These are phyloP conservation scores for Ceratocystis smalleyi DNA, from an alignment of 2,329 filamentous ascomycete genomes.

Conservation along the genomic window DNA sequence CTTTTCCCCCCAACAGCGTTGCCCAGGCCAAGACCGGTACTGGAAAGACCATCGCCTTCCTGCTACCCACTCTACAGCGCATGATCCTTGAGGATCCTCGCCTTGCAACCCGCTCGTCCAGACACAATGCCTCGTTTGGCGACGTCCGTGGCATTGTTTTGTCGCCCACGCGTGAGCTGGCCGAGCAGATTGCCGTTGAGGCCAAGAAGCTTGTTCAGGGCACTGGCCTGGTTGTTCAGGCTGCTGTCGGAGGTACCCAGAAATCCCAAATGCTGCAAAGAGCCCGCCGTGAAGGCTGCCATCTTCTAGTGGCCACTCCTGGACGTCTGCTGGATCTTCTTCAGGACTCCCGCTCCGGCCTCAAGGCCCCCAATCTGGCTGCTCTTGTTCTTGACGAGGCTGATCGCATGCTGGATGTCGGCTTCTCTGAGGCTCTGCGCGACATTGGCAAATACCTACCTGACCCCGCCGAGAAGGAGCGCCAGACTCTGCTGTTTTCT, in stretches of 20 bases:
- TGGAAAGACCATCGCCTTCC: conserved; percentile 88
- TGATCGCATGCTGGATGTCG: conserved; percentile 96
- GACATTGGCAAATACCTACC: conserved; percentile 50
- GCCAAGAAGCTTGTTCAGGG: conserved; percentile 49
- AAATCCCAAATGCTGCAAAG: conserved; percentile 52
- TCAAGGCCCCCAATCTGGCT: conserved; percentile 65
- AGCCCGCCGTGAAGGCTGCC: conserved; percentile 63
- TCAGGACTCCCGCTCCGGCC: conserved; percentile 43
- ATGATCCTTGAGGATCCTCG: conserved; percentile 50
- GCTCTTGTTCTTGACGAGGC: conserved; percentile 94
- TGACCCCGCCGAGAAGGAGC: conserved; percentile 41
- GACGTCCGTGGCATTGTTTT: conserved; percentile 58
- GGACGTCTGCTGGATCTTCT: conserved; percentile 76
- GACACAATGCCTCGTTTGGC: conserved; percentile 28
- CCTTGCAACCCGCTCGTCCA: conserved; percentile 35
- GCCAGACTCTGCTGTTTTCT: conserved; percentile 90
- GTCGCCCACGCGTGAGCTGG: conserved; percentile 67
- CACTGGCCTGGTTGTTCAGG: conserved; percentile 52
- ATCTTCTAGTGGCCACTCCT: conserved; percentile 80
- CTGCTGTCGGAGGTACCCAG: conserved; percentile 81
- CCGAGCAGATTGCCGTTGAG: conserved; percentile 66
- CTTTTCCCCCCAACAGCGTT: conserved; percentile 35
- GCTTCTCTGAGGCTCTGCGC: conserved; percentile 52
- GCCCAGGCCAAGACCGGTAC: conserved; percentile 95
- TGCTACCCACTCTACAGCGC: conserved; percentile 70